Percentiles rank a stretch among this genome's conserved stretches.
Evolutionary conservation across 192 early-diverging fungal genomes (phyloP).

Genomic region (Chytriomyces confervae): DNA sequence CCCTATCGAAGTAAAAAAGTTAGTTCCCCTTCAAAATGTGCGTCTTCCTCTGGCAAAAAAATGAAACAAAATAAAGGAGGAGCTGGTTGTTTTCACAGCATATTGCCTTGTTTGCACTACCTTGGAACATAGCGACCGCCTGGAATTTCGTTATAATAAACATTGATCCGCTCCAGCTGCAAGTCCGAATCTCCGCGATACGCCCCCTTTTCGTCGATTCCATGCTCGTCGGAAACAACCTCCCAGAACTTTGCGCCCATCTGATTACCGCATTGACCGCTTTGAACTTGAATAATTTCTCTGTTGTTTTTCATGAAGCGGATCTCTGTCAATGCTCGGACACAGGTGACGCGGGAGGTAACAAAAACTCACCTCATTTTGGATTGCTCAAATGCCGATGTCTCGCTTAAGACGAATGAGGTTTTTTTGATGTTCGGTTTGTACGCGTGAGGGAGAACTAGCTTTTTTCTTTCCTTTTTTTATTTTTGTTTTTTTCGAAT

Average conservation of each 20-base stretch:
- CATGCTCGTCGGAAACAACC: conserved; percentile 89
- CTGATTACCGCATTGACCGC: conserved; percentile 92
- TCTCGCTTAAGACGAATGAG: too few relatives aligned
- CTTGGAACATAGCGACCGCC: conserved; percentile 66
- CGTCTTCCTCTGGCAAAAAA: neutral
- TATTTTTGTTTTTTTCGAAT: neutral
- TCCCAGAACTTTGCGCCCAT: conserved; percentile 95
- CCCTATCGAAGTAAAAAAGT: conserved; percentile 13
- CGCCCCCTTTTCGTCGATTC: conserved; percentile 80
- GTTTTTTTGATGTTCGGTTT: too few relatives aligned
- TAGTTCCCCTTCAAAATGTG: neutral
- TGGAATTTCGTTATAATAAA: conserved; percentile 95
- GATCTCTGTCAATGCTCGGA: neutral
- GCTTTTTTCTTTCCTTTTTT: neutral
- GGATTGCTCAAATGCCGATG: too few relatives aligned
- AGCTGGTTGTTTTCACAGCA: neutral
- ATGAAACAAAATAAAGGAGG: neutral
- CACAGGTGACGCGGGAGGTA: neutral
- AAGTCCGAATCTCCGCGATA: conserved; percentile 86
- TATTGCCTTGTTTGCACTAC: neutral
- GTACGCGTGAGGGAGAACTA: too few relatives aligned
- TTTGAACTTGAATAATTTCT: conserved; percentile 95
- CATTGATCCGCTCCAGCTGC: conserved; percentile 96
- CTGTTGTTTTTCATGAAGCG: conserved; percentile 28
- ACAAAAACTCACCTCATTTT: neutral